A percentile compares a stretch with the other conserved stretches of the same genome.
Evolutionary conservation across 768 basidiomycete species (phyloP).

Genomic region (Termitomyces sp.): DNA sequence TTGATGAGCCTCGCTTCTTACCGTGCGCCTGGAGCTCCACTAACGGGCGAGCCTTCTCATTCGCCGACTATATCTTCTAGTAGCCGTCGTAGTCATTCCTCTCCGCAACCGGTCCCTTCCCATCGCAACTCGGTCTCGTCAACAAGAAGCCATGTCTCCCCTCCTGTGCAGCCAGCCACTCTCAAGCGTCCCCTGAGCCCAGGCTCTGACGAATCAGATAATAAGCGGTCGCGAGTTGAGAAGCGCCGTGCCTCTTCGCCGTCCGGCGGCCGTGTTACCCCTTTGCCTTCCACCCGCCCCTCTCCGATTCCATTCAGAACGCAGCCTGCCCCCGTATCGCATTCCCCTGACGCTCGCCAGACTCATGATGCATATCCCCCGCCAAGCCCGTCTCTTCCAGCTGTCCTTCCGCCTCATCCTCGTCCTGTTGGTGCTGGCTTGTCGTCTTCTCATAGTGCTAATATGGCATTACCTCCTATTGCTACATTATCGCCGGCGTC

Average conservation of each 20-base stretch:
- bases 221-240: conserved; percentile 64
- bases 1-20: conserved; percentile 64
- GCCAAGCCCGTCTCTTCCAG: conserved; percentile 51
- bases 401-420: conserved; percentile 68
- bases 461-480: conserved; percentile 63
- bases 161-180: conserved; percentile 38
- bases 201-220: conserved; percentile 49
- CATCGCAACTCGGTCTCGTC: conserved; percentile 70
- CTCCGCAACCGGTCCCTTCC: conserved; percentile 41
- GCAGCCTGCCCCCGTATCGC: conserved; percentile 49
- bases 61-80: conserved; percentile 58
- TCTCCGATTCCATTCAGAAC: conserved; percentile 73
- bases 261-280: conserved; percentile 43
- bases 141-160: conserved; percentile 58
- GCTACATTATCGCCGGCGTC: conserved; percentile 62
- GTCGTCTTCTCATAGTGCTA: conserved; percentile 30
- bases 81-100: conserved; percentile 45
- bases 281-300: conserved; percentile 54
- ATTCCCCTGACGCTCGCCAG: conserved; percentile 64
- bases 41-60: conserved; percentile 34
- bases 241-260: conserved; percentile 52
- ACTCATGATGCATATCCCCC: conserved; percentile 36
- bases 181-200: conserved; percentile 72
- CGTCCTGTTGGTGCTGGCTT: conserved; percentile 60
- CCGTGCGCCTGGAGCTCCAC: conserved; percentile 27